Base-by-base conservation (phyloP, 2,329 filamentous ascomycete genomes). In the Fusarium cyanostomum region DNA sequence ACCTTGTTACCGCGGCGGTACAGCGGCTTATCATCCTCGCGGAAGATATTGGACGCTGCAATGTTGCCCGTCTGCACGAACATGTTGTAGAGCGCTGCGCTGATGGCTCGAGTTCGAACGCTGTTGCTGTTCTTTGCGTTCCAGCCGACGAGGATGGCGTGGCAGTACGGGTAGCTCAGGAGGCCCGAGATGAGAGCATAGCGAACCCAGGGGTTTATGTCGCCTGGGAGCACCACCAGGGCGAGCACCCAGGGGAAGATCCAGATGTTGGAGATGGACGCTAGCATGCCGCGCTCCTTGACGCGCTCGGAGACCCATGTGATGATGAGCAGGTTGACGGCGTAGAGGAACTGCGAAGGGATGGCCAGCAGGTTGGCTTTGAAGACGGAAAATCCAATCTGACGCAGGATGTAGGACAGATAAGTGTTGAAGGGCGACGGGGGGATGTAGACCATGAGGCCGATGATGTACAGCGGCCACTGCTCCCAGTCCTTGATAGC, bases 61-160 rank as follows among this genome's bases (percentile, higher is more conserved):
- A 83, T 81, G 42, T 72, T 77, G 21, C 76, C 75, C 0, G 78
- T 75, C 55, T 83, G 81, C 0, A 82, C 79, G 15, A 75, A 76
- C 79, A 83, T 83, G 68, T 89, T 89, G 75, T 89, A 89, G 8
- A 88, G 62, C 0, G 86, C 86, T 0, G 83, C 82, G 1, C 84
- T 83, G 10, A 90, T 84, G 1, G 87, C 86, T 3, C 88, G 77
- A 0, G 86, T 89, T 2, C 86, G 80, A 1, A 90, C 87, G 3
- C 82, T 81, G 26, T 86, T 86, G 1, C 86, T 82, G 68, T 89
- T 90, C 48, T 86, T 81, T 3, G 84, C 86, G 2, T 82, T 87
- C 73, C 86, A 84, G 0, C 82, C 84, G 0, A 89, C 86, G 12
- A 83, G 69, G 30, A 78, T 75, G n/a, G 74, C 73, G 26, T 76